Evolutionary conservation across 768 basidiomycete species (phyloP), one percentile per base, ranked within the genome.

Genomic region (Suillus tomentosus): DNA sequence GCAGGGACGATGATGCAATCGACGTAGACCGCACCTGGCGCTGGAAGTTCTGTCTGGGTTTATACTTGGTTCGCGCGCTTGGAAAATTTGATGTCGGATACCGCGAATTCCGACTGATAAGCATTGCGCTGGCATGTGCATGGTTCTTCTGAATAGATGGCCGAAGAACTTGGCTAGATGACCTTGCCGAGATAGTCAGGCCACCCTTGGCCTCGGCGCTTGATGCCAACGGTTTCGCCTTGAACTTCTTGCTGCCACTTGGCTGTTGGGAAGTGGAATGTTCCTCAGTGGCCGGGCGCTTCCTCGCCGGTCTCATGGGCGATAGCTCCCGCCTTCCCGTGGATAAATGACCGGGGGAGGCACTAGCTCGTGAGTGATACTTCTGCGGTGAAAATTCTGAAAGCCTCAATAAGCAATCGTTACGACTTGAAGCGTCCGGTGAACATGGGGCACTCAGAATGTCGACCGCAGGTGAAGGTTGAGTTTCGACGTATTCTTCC

Each of bases 311-410:
- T 66, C 81, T 77, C 74, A 79, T 75, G 59, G 82, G 80, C 5
- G 82, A 80, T 60, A 71, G 19, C 36, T 61, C 6, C 54, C n/a
- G 62, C 65, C 68, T 40, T 68, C 65, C 68, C 71, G 70, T 73
- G 37, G 27, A 60, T 24, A 22, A 67, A 40, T 67, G 62, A 66
- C 64, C 57, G 60, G 53, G 3, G 22, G 59, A 64, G 65, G 66
- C 50, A 45, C 60, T 61, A 40, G 58, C 40, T 67, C 62, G 43
- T 48, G 62, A 13, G 60, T 36, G 61, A 68, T 51, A 66, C 65
- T 71, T 77, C 61, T 67, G 65, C 65, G 84, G 84, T 7, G 85
- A 86, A 67, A 85, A 75, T 69, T 86, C 82, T 47, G 84, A 85
- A 66, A 84, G 53, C 55, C 82, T 83, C 47, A 86, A 70, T 39